phyloP scores from a whole-genome alignment of 805 yeast genomes.

The Schwanniomyces yamadae region DNA sequence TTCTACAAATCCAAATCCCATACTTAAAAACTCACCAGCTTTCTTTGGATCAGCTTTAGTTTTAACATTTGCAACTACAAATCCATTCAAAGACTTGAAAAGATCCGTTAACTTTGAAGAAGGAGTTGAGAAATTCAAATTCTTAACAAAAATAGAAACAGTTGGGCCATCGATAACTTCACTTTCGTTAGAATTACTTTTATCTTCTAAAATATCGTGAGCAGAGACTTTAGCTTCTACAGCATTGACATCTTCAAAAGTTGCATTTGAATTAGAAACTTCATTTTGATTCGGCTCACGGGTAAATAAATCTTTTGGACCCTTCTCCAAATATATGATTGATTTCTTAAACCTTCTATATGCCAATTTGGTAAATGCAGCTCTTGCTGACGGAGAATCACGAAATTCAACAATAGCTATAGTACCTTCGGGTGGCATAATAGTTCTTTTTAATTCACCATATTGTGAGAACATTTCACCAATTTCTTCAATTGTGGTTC shows the following conservation, averaged over 20 bases:
- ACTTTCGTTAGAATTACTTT: conserved; percentile 10
- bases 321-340: conserved; percentile 88
- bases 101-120: conserved; percentile 51
- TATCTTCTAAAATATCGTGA: conserved; percentile 38
- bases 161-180: conserved; percentile 64
- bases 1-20: conserved; percentile 98
- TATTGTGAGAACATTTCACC: conserved; percentile 76
- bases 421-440: conserved; percentile 96
- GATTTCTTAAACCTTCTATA: conserved; percentile 86
- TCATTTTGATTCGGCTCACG: conserved; percentile 51
- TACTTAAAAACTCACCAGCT: conserved; percentile 65
- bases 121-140: conserved; percentile 82
- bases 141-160: conserved; percentile 86
- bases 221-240: conserved; percentile 47
- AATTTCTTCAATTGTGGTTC: conserved; percentile 76
- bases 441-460: conserved; percentile 75
- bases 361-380: conserved; percentile 85
- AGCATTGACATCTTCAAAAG: conserved; percentile 33
- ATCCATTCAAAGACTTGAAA: conserved; percentile 76
- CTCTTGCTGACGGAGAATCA: conserved; percentile 78
- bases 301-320: conserved; percentile 79
- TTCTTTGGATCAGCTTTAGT: conserved; percentile 85
- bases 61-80: conserved; percentile 76
- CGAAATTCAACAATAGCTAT: conserved; percentile 91
- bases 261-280: conserved; percentile 16